Conservation (phyloP, 768 basidiomycete genomes). For the Phanerochaete carnosa region DNA sequence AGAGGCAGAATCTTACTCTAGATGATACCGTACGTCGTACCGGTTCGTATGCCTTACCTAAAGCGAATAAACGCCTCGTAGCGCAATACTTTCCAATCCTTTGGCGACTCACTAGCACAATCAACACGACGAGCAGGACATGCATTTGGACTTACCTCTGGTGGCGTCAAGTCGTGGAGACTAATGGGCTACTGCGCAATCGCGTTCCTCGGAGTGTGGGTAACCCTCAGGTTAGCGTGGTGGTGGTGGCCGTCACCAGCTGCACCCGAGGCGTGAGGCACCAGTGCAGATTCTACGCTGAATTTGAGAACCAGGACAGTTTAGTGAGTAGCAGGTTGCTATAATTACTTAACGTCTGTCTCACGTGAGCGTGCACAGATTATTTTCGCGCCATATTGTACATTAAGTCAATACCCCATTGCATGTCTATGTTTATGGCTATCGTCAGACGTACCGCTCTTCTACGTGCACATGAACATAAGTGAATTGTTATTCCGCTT, state of each 20-base stretch:
- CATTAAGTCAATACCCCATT: no score
- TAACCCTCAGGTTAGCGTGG: constrained; percentile 20
- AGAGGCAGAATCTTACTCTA: constrained; percentile 75
- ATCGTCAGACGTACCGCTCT: no score
- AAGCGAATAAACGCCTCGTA: constrained; percentile 22
- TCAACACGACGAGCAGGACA: constrained; percentile 69
- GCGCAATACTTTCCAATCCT: constrained; percentile 66
- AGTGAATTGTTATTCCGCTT: no score
- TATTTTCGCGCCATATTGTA: no score
- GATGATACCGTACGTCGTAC: constrained; percentile 63
- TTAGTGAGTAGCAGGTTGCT: no score
- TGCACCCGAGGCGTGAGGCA: not conserved
- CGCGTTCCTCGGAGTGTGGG: constrained; percentile 41
- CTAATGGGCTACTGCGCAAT: constrained; percentile 60
- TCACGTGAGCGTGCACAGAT: no score
- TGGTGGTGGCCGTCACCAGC: constrained; percentile 21
- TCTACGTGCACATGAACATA: not conserved
- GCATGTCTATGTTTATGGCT: no score
- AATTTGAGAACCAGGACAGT: no score
- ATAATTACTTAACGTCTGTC: no score
- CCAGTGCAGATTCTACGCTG: no score
- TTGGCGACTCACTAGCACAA: constrained; percentile 58
- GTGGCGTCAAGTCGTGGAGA: constrained; percentile 66
- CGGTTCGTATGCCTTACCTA: not conserved
- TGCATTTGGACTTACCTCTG: constrained; percentile 68